Conservation (phyloP, 805 yeast species). For the Phaffomyces thermotolerans region DNA sequence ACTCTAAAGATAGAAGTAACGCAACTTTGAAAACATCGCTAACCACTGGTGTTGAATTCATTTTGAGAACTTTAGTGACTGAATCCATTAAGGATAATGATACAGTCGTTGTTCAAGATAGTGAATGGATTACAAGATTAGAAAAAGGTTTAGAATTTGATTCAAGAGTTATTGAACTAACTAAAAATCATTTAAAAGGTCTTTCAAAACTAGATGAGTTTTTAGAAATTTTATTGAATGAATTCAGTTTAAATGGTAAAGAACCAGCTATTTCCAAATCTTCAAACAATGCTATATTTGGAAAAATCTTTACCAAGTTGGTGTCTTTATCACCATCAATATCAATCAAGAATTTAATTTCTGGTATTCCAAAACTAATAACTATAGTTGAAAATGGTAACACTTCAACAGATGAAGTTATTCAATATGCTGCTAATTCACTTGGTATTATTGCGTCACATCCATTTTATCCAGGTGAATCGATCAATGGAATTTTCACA, state of each 20-base stretch:
- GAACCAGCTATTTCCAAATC: constrained; percentile 13
- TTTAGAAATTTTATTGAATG: constrained; percentile 11
- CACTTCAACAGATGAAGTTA: constrained; percentile 17
- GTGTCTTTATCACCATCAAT: constrained; percentile 20
- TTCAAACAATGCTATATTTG: constrained; percentile 26
- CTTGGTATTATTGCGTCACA: constrained; percentile 46
- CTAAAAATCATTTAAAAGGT: constrained; percentile 19
- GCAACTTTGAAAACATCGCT: constrained; percentile 28
- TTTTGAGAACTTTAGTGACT: constrained; percentile 55
- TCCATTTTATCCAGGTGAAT: constrained; percentile 18
- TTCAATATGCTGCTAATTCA: constrained; percentile 33
- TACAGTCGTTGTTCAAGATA: constrained; percentile 59
- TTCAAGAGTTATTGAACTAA: constrained; percentile 34
- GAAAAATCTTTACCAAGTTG: constrained; percentile 25
- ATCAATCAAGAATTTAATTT: constrained; percentile 1
- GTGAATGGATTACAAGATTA: constrained; percentile 64
- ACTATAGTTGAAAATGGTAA: constrained; percentile 15
- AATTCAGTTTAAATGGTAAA: constrained; percentile 13
- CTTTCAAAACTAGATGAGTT: constrained; percentile 30
- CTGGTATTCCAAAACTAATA: constrained; percentile 22
- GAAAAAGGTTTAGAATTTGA: constrained; percentile 67
- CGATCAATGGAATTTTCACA: constrained; percentile 6
- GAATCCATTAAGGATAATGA: constrained; percentile 44
- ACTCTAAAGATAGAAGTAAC: constrained; percentile 16
- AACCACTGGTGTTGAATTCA: constrained; percentile 42